Base-by-base conservation (phyloP, 805 yeast genomes). In the Ogataea parapolymorpha region DNA sequence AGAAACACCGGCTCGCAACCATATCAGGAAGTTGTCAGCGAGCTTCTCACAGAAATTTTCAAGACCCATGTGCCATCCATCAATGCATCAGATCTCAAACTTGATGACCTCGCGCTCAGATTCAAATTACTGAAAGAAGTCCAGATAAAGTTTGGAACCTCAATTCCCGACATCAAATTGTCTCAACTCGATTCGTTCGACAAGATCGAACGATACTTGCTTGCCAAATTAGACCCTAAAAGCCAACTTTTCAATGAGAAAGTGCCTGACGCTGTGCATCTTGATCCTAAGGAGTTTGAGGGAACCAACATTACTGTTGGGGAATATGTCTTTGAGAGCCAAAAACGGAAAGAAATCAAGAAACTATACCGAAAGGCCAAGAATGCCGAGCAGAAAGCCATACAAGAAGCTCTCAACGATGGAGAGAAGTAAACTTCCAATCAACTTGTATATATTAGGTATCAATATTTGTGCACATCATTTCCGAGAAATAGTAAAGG, bases 261-360 rank as follows among this genome's bases (percentile, higher is more conserved):
- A 57, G 76, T 80, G 54, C 56, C 93, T n/a, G 76, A 83, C 53
- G 91, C 87, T 22, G 76, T 86, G 41, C 78, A 80, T 46, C 68
- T 86, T 50, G 67, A 77, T 42, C 59, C 67, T 6, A 69, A 67
- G 22, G 80, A 76, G 32, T 84, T 78, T 54, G 67, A 63, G 23
- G 78, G 83, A 28, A 67, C 76, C 4, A 85, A 84, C 50, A 65
- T 81, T 25, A 70, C 71, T 46, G 66, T 80, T 45, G 79, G 74
- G 42, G 65, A 74, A 32, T 79, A 71, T 52, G 68, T 71, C n/a
- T 63, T 67, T 40, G 69, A 71, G 31, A 60, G 61, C 44, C 67
- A 71, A 42, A 77, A 75, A 55, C 64, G 67, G 44, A 61, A 65
- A 52, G 66, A 62, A 44, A 71, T 71, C 55, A 68, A 70, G 35